A percentile compares a stretch with the other conserved stretches of the same genome.
phyloP scores from a whole-genome alignment of 345 rosid species.

The Boechera divaricarpa region DNA sequence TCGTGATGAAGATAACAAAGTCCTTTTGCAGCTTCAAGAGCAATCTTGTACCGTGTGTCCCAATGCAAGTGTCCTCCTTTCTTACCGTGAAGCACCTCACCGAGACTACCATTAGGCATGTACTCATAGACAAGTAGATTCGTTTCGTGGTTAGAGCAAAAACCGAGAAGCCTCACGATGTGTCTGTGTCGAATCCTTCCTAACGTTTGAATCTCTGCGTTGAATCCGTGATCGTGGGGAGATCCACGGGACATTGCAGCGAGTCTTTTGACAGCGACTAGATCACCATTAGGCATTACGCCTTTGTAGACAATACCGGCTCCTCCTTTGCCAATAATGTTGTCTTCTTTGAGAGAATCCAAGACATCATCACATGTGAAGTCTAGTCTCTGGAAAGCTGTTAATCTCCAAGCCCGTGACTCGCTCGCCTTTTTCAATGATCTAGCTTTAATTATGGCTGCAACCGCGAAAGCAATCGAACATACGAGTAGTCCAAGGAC shows the following conservation, averaged over 20 bases:
- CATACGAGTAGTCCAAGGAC: slow-evolving; percentile 83
- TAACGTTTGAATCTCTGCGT: slow-evolving; percentile 91
- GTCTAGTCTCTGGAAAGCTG: slow-evolving; percentile 96
- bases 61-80: slow-evolving; percentile 93
- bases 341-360: slow-evolving; percentile 86
- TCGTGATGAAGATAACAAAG: slow-evolving; percentile 91
- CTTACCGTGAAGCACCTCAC: slow-evolving; percentile 89
- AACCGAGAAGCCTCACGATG: slow-evolving; percentile 81
- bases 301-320: slow-evolving; percentile 94
- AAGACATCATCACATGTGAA: slow-evolving; percentile 83
- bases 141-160: slow-evolving; percentile 90
- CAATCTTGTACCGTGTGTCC: slow-evolving; percentile 86
- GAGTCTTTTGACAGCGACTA: slow-evolving; percentile 80
- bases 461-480: slow-evolving; percentile 82
- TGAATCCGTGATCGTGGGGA: slow-evolving; percentile 95
- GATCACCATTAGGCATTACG: slow-evolving; percentile 75
- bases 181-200: slow-evolving; percentile 89
- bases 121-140: slow-evolving; percentile 51
- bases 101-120: slow-evolving; percentile 85
- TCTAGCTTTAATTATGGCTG: slow-evolving; percentile 82
- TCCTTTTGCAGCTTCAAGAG: slow-evolving; percentile 87
- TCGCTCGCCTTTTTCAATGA: slow-evolving; percentile 81
- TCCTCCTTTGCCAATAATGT: slow-evolving; percentile 92
- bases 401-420: slow-evolving; percentile 85
- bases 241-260: slow-evolving; percentile 86